Evolutionary conservation across 441 rosid species (phyloP).

Genomic region (Erysimum pusillum): DNA sequence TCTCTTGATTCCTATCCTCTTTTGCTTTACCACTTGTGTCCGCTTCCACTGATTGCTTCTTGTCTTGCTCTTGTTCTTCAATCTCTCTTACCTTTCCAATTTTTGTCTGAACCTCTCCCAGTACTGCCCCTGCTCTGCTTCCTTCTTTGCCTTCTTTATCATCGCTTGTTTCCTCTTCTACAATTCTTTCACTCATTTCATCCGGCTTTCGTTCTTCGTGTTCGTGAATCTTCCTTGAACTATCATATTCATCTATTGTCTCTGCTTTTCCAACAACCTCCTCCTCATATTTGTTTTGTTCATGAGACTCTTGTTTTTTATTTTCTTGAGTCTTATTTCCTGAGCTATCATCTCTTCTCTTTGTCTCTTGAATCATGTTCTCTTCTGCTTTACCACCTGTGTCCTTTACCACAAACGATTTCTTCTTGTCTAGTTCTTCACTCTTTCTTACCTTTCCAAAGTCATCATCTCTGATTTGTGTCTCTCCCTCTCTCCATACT

Average conservation of each 20-base stretch:
- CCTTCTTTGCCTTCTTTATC: conserved; percentile 17
- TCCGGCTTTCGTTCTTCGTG: too few species aligned
- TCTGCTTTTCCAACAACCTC: too few species aligned
- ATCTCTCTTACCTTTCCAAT: neutral
- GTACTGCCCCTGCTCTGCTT: conserved; percentile 19
- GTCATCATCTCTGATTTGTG: too few species aligned
- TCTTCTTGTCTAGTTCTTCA: too few species aligned
- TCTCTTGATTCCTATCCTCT: conserved; percentile 5
- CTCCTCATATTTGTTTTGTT: conserved; percentile 12
- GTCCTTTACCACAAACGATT: too few species aligned
- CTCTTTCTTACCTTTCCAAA: too few species aligned
- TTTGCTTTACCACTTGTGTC: conserved; percentile 1
- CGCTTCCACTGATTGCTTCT: conserved; percentile 5
- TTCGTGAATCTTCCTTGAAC: too few species aligned
- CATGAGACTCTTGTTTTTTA: conserved; percentile 8
- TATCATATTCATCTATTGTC: too few species aligned
- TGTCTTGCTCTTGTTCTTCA: conserved; percentile 16
- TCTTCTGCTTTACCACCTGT: neutral
- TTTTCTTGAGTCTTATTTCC: conserved; percentile 5
- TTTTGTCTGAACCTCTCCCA: conserved; percentile 38
- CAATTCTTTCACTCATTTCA: neutral
- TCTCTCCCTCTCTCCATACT: too few species aligned
- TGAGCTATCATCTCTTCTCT: conserved; percentile 23
- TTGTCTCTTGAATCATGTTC: conserved; percentile 3
- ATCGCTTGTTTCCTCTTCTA: conserved; percentile 21